phyloP scores from a whole-genome alignment of 148 eudicot species.

The Arctostaphylos glauca region DNA sequence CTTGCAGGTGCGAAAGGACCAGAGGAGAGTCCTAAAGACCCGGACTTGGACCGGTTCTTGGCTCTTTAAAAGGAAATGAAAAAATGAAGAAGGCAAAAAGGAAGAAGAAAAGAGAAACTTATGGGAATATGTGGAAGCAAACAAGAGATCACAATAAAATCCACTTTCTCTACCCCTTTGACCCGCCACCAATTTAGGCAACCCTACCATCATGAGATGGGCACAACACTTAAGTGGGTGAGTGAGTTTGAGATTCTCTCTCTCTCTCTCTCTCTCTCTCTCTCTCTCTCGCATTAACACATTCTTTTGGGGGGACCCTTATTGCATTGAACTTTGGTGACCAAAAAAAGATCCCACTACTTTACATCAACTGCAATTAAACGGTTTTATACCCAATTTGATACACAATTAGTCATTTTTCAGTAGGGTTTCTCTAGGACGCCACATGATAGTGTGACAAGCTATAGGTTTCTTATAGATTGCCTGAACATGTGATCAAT shows the following conservation, averaged over 20 bases:
- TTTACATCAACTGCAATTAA: not conserved
- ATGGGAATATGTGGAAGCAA: not conserved
- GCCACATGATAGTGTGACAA: not conserved
- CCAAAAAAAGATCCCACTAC: not conserved
- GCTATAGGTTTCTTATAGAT: not conserved
- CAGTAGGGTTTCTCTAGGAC: not conserved
- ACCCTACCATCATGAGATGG: constrained; percentile 16
- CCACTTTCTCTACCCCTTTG: constrained; percentile 23
- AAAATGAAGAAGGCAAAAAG: no score
- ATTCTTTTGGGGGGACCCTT: not conserved
- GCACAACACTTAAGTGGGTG: constrained; percentile 15
- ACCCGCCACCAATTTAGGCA: constrained; percentile 25
- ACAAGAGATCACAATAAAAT: constrained; percentile 12
- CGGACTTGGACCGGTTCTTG: no score
- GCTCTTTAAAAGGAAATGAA: no score
- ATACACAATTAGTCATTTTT: not conserved
- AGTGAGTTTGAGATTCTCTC: constrained; percentile 1
- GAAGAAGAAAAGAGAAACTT: no score
- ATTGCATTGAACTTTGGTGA: not conserved
- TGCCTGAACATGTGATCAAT: constrained; percentile 12
- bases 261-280: not conserved
- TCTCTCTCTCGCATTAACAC: not conserved
- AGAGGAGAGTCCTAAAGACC: no score
- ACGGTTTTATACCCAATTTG: not conserved
- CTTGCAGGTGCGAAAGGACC: no score